Evolutionary conservation across 2,329 filamentous ascomycete species (phyloP).

Genomic region (Apiospora hydei): DNA sequence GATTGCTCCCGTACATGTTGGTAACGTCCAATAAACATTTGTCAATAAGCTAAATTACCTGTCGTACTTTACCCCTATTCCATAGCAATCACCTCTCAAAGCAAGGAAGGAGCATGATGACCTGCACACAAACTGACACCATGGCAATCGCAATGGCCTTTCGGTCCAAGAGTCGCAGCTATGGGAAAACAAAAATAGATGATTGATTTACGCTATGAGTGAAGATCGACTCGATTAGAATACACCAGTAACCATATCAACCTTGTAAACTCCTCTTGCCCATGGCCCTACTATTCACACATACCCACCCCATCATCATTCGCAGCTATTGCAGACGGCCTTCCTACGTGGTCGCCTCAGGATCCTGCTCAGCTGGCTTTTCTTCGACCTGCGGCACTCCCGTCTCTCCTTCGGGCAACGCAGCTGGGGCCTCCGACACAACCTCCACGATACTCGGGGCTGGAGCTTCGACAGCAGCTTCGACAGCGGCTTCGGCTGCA

Average conservation of each 20-base stretch:
- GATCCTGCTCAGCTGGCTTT: not conserved
- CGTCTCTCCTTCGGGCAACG: not conserved
- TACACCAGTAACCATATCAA: not conserved
- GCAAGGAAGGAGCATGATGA: not conserved
- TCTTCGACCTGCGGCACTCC: not conserved
- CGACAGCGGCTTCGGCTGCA: not conserved
- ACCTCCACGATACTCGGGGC: not conserved
- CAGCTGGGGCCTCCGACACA: too few species aligned
- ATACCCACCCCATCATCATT: not conserved
- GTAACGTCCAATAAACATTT: too few species aligned
- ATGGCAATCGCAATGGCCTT: not conserved
- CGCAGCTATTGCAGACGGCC: not conserved
- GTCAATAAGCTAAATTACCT: too few species aligned
- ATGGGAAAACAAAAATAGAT: not conserved
- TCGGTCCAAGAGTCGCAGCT: not conserved
- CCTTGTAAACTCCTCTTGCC: not conserved
- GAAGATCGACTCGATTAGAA: not conserved
- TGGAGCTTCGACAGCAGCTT: not conserved
- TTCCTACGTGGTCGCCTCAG: not conserved
- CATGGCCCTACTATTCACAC: not conserved
- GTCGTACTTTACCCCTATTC: too few species aligned
- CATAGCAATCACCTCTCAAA: not conserved
- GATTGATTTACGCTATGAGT: not conserved
- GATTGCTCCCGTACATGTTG: not conserved
- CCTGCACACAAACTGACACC: too few species aligned